phyloP scores from a whole-genome alignment of 305 asterid species.

The Solanum aculeatissimum region DNA sequence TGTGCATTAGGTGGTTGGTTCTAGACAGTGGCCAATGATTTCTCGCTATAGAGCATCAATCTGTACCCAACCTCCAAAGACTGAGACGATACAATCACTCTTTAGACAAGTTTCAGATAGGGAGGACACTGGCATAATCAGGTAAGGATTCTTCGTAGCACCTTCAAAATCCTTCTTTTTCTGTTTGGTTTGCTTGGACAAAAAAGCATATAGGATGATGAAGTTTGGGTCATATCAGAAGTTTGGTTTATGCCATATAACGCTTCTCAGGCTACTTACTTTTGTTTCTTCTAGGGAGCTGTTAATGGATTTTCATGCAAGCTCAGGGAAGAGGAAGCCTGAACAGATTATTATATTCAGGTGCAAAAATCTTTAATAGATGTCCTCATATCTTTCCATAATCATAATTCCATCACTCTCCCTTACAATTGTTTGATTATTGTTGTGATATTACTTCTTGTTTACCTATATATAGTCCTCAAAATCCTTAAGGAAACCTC shows the following conservation, averaged over 20 bases:
- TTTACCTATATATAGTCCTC: not conserved
- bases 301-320: constrained; percentile 21
- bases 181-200: not conserved
- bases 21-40: constrained; percentile 35
- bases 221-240: not conserved
- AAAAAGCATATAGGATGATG: not conserved
- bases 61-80: constrained; percentile 18
- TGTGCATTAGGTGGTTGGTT: constrained; percentile 32
- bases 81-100: constrained; percentile 22
- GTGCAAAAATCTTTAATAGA: constrained; percentile 2
- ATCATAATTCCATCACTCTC: not conserved
- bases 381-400: not conserved
- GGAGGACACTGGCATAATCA: constrained; percentile 27
- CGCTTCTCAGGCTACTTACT: not conserved
- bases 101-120: constrained; percentile 19
- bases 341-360: constrained; percentile 35
- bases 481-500: not conserved
- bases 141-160: constrained; percentile 1
- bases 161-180: not conserved
- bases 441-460: not conserved
- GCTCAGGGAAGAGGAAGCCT: constrained; percentile 27
- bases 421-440: not conserved
- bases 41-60: constrained; percentile 26
- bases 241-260: not conserved
- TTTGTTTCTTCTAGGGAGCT: constrained; percentile 21